Evolutionary conservation across 257 asterid genomes (phyloP).

Genomic region (Knoxia roxburghii): DNA sequence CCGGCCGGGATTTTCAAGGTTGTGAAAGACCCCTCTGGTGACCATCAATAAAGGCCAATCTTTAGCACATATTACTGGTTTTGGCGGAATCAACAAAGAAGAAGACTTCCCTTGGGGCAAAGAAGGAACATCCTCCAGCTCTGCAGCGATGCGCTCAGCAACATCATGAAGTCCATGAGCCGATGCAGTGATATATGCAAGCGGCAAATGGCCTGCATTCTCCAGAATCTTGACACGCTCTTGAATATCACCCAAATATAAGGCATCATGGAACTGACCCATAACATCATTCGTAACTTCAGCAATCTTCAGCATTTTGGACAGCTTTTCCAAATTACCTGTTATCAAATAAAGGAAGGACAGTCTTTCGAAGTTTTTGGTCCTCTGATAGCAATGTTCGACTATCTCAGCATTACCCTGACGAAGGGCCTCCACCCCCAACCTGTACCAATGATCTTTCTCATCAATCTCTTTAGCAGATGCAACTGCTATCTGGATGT

Average conservation of each 20-base stretch:
- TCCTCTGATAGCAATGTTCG: conserved; percentile 91
- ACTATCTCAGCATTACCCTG: conserved; percentile 97
- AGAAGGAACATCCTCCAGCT: conserved; percentile 63
- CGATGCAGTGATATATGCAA: conserved; percentile 69
- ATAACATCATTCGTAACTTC: conserved; percentile 85
- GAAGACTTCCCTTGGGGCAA: conserved; percentile 50
- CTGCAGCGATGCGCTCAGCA: conserved; percentile 53
- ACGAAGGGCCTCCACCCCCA: conserved; percentile 97
- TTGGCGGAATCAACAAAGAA: conserved; percentile 70
- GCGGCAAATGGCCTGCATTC: conserved; percentile 71
- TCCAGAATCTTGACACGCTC: conserved; percentile 87
- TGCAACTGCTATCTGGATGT: conserved; percentile 88
- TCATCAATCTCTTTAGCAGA: conserved; percentile 83
- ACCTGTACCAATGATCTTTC: conserved; percentile 89
- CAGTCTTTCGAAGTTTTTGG: conserved; percentile 84
- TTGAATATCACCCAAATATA: conserved; percentile 77
- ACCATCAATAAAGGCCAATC: conserved; percentile 92
- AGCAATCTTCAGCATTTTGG: conserved; percentile 93
- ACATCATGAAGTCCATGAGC: conserved; percentile 65
- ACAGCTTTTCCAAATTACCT: conserved; percentile 54
- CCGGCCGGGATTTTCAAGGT: conserved; percentile 45
- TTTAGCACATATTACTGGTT: conserved; percentile 63
- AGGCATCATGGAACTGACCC: conserved; percentile 92
- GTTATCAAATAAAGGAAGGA: conserved; percentile 83
- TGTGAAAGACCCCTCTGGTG: conserved; percentile 64